Conservation (phyloP, 306 rosid species). For the Lathyrus tuberosus region DNA sequence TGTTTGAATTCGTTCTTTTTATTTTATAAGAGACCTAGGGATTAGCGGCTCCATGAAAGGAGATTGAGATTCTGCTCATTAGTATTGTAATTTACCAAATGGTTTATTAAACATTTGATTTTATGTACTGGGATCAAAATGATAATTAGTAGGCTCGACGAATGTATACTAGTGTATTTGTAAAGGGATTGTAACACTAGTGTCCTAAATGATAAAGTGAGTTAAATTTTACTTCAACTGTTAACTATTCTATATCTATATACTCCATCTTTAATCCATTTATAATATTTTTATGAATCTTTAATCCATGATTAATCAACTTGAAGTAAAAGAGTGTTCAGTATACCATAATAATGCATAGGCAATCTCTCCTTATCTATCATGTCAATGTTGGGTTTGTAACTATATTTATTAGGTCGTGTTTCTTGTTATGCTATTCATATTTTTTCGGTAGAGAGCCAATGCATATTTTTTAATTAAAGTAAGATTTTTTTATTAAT, state of each 20-base stretch:
- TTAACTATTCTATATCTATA: not conserved
- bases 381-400: too few relatives aligned
- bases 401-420: too few relatives aligned
- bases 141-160: constrained; percentile 10
- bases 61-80: constrained; percentile 16
- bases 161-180: constrained; percentile 33
- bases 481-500: too few relatives aligned
- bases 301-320: too few relatives aligned
- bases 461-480: too few relatives aligned
- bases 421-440: too few relatives aligned
- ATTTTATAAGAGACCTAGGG: constrained; percentile 17
- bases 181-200: constrained; percentile 24
- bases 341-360: too few relatives aligned
- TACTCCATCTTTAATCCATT: too few relatives aligned
- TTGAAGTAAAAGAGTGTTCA: too few relatives aligned
- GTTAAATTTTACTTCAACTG: not conserved
- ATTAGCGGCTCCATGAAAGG: constrained; percentile 19
- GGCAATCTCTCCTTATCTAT: too few relatives aligned
- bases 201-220: constrained; percentile 12
- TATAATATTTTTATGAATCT: too few relatives aligned
- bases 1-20: constrained; percentile 3
- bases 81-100: constrained; percentile 29
- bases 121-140: constrained; percentile 20
- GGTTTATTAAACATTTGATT: constrained; percentile 30
- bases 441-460: too few relatives aligned